Evolutionary conservation across 139 green algal species (phyloP).

Genomic region (Mesostigma viride): DNA sequence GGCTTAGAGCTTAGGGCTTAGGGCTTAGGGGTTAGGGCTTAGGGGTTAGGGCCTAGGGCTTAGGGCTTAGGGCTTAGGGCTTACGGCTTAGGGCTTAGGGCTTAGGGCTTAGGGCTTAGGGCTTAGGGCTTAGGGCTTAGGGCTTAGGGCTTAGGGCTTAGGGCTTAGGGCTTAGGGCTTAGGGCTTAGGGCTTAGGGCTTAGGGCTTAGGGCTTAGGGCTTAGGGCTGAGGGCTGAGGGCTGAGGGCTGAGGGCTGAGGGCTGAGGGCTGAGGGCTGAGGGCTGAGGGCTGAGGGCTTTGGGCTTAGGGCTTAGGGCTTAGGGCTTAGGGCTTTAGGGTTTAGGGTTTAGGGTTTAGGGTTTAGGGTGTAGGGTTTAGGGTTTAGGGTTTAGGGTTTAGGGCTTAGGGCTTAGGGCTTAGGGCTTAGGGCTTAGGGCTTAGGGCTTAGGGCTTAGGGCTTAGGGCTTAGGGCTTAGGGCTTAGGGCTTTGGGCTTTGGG

Average conservation of each 20-base stretch:
- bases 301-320: too few relatives aligned
- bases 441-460: constrained; percentile 6
- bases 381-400: constrained; percentile 11
- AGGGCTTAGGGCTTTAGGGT: too few relatives aligned
- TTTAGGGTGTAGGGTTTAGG: too few relatives aligned
- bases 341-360: not conserved
- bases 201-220: not conserved
- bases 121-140: not conserved
- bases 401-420: not conserved
- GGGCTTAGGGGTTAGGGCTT: too few relatives aligned
- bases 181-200: constrained; percentile 3
- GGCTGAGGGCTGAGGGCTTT: too few relatives aligned
- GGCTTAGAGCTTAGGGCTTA: too few relatives aligned
- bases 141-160: constrained; percentile 2
- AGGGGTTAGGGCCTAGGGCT: too few relatives aligned
- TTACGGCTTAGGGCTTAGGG: too few relatives aligned
- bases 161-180: constrained; percentile 5
- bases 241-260: too few relatives aligned
- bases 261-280: too few relatives aligned
- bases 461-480: not conserved
- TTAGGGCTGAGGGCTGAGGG: too few relatives aligned
- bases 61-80: too few relatives aligned
- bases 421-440: constrained; percentile 6
- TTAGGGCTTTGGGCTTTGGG: constrained; percentile 4
- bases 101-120: not conserved